Percentiles rank a stretch among this genome's conserved stretches.
phyloP scores from a whole-genome alignment of 176 grass and related monocot species.

The Pontederia crassipes region DNA sequence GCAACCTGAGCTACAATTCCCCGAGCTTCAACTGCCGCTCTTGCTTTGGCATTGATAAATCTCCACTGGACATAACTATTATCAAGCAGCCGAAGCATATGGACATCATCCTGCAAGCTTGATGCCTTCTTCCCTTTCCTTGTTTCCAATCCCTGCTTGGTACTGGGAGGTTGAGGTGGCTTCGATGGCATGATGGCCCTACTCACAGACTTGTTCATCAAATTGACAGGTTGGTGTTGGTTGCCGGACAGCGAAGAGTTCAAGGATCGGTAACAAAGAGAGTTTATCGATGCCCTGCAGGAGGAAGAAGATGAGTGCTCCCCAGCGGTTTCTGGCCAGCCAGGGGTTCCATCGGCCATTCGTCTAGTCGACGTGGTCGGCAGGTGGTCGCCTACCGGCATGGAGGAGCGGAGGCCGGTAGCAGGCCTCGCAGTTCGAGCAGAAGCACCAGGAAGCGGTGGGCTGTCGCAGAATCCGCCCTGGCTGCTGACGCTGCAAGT shows the following conservation, averaged over 20 bases:
- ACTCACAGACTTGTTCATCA: conserved; percentile 2
- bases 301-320: neutral
- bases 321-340: neutral
- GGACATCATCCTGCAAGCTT: conserved; percentile 48
- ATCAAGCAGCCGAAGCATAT: conserved; percentile 54
- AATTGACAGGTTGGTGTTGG: conserved; percentile 8
- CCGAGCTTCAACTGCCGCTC: conserved; percentile 28
- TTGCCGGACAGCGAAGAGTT: conserved; percentile 47
- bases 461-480: conserved; percentile 52
- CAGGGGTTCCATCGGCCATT: neutral
- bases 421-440: conserved; percentile 35
- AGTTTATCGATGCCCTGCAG: conserved; percentile 37
- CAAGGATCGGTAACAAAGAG: conserved; percentile 55
- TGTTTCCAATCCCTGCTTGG: conserved; percentile 25
- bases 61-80: conserved; percentile 53
- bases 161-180: conserved; percentile 51
- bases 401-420: conserved; percentile 56
- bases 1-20: conserved; percentile 5
- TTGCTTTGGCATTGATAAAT: conserved; percentile 51
- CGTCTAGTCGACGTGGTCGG: conserved; percentile 8
- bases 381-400: conserved; percentile 35
- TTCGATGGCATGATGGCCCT: conserved; percentile 24
- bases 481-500: conserved; percentile 28
- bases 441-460: conserved; percentile 34
- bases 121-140: conserved; percentile 50